Base-by-base conservation (phyloP, 139 green algal species). In the Asterochloris sp. region DNA sequence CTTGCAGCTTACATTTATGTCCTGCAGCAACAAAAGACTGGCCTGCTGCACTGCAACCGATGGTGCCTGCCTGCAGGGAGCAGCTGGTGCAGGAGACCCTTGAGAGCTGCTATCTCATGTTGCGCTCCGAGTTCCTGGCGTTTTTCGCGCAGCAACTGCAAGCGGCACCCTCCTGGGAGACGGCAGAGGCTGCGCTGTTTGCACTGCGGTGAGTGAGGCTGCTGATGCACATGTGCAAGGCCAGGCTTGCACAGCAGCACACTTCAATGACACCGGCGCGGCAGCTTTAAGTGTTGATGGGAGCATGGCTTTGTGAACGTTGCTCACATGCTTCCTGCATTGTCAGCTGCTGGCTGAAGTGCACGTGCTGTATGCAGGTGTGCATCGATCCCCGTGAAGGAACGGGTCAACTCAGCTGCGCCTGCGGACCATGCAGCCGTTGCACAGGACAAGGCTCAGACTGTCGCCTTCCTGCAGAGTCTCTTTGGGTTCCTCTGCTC, bases 161-260 rank as follows among this genome's bases (percentile, higher is more conserved):
- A 21, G 28, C n/a, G 24, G 79, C 79, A 4, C 12, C 54, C 47
- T n/a, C 47, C 68, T 83, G 79, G 79, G 67, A 83, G 62, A 14
- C 68, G 62, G 69, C 69, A 6, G 79, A 83, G 79, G 79, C 79
- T 17, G 68, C 69, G 10, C n/a, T 83, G 68, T 74, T 83, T 63
- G 79, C 29, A 28, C 11, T 80, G 28, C 62, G 73, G 73, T 78
- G 73, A 26, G 67, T 61, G 13, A 62, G 38, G 28, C 74, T 16
- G 10, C 12, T 64, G 28, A 16, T 26, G 24, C 21, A 54, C 69
- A 15, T 21, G 0, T 27, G 14, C 28, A n/a, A 15, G 15, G 21
- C 11, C 29, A 9, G 21, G 11, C 23, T 76, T 0, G 12, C 14
- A 12, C 24, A 54, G 23, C 69, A 76, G 69, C 19, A 15, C 21